Percentiles rank a stretch among this genome's conserved stretches.
Conservation (phyloP, 2,329 filamentous ascomycete genomes). For the Fusarium sp. region DNA sequence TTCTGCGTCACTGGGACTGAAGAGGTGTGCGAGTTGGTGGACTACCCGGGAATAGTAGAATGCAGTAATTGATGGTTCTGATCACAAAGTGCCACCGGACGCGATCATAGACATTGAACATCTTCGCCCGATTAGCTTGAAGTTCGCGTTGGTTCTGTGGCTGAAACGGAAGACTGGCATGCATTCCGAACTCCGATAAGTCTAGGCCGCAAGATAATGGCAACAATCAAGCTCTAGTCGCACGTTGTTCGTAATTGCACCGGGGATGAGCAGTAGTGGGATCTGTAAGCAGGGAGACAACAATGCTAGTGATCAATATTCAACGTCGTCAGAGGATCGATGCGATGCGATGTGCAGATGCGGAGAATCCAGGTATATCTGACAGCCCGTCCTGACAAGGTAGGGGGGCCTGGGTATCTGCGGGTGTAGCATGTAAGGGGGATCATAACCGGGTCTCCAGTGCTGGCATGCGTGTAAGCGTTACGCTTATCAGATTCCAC, state of each 20-base stretch:
- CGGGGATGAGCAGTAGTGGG: conserved; percentile 9
- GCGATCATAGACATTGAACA: conserved; percentile 13
- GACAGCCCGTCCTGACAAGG: background rate
- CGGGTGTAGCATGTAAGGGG: conserved; percentile 18
- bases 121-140: conserved; percentile 6
- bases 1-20: conserved; percentile 31
- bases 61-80: background rate
- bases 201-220: conserved; percentile 15
- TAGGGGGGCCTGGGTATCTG: background rate
- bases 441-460: conserved; percentile 7
- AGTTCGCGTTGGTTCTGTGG: conserved; percentile 19
- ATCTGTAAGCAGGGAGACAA: conserved; percentile 24
- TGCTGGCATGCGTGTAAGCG: conserved; percentile 3
- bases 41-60: conserved; percentile 21
- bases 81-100: conserved; percentile 3
- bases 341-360: conserved; percentile 11
- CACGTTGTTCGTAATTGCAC: conserved; percentile 1
- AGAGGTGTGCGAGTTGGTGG: conserved; percentile 23
- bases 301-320: background rate
- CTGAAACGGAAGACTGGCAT: conserved; percentile 45
- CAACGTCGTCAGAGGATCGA: conserved; percentile 3
- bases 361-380: conserved; percentile 22
- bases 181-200: conserved; percentile 31
- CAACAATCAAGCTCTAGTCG: background rate
- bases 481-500: conserved; percentile 27